Conservation (phyloP, 306 rosid species). For the Acacia melanoxylon region DNA sequence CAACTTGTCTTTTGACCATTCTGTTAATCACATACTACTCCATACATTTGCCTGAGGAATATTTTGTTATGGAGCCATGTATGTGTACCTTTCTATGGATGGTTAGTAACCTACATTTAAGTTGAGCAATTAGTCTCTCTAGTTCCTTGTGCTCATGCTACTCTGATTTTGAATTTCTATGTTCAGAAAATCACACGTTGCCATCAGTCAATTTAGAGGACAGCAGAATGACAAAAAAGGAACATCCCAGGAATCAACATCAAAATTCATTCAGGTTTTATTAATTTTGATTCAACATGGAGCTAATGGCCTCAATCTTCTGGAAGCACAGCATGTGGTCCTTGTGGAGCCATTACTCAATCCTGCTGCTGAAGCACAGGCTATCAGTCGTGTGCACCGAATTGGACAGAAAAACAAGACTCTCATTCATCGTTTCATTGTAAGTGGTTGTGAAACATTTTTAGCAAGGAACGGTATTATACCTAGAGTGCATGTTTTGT, state of each 20-base stretch:
- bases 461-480: neutral
- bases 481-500: neutral
- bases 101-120: slow-evolving; percentile 2
- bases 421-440: slow-evolving; percentile 84
- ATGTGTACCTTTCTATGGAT: neutral
- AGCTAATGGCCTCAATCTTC: slow-evolving; percentile 92
- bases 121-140: slow-evolving; percentile 16
- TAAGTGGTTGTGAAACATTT: slow-evolving; percentile 40
- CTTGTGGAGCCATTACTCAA: slow-evolving; percentile 93
- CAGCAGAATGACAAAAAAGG: slow-evolving; percentile 46
- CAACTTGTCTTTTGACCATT: neutral
- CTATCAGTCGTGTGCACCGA: slow-evolving; percentile 93
- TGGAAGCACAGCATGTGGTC: slow-evolving; percentile 92
- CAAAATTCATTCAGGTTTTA: slow-evolving; percentile 63
- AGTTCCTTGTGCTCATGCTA: slow-evolving; percentile 10
- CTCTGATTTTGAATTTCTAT: slow-evolving; percentile 34
- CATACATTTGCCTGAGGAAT: neutral
- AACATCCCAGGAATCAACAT: slow-evolving; percentile 36
- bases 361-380: slow-evolving; percentile 97
- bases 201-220: slow-evolving; percentile 83
- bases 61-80: neutral
- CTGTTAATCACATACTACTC: neutral
- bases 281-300: slow-evolving; percentile 92
- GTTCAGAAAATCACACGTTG: slow-evolving; percentile 76
- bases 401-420: slow-evolving; percentile 75